Conservation (phyloP, 1,139 yeast genomes). For the Debaryomyces udenii region DNA sequence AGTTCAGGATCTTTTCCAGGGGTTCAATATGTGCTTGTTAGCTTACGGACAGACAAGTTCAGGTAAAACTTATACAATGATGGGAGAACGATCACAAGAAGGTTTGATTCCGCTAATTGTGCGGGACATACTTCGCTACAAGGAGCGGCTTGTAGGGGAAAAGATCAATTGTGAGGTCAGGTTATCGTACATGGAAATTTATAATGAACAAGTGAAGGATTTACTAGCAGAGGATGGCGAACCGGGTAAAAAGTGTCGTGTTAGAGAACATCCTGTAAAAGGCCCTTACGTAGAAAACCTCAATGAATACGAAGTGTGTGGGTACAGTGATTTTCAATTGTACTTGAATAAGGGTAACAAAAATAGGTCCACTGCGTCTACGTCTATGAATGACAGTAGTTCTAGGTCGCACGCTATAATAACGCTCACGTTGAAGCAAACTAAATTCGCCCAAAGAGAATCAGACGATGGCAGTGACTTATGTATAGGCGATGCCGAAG, state of each 20-base stretch:
- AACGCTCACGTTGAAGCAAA: constrained; percentile 63
- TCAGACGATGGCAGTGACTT: constrained; percentile 15
- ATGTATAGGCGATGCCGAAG: constrained; percentile 53
- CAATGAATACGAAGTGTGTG: constrained; percentile 48
- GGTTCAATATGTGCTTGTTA: constrained; percentile 73
- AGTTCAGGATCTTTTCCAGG: constrained; percentile 64
- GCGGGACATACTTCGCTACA: constrained; percentile 51
- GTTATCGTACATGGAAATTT: constrained; percentile 69
- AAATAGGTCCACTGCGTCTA: constrained; percentile 66
- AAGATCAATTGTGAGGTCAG: constrained; percentile 55
- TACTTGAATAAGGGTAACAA: constrained; percentile 50
- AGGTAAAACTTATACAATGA: constrained; percentile 77
- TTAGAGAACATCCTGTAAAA: constrained; percentile 60
- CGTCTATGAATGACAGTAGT: constrained; percentile 69
- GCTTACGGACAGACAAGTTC: constrained; percentile 81
- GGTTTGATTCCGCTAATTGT: constrained; percentile 68
- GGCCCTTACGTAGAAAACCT: constrained; percentile 76
- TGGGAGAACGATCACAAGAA: constrained; percentile 55
- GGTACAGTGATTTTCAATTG: constrained; percentile 45
- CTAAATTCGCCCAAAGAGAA: constrained; percentile 46
- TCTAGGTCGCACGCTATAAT: constrained; percentile 81
- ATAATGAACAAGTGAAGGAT: constrained; percentile 72
- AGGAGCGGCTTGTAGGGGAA: constrained; percentile 41
- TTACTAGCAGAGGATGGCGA: constrained; percentile 35
- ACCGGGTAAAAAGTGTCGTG: constrained; percentile 38